Evolutionary conservation across 768 basidiomycete species (phyloP).

Genomic region (Cantharellus cinnabarinus): DNA sequence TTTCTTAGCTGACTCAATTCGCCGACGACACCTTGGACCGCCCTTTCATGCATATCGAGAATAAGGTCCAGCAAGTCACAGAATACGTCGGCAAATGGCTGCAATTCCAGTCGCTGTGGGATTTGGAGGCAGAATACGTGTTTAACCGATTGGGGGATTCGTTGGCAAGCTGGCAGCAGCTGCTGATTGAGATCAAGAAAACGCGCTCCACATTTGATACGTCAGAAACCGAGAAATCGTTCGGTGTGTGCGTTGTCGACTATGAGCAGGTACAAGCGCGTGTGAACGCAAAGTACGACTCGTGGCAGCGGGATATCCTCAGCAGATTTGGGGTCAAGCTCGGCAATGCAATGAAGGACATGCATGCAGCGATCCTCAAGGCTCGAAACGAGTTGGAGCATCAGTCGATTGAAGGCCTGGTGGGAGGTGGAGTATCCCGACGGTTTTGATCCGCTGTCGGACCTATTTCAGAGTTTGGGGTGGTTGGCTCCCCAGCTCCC

Average conservation of each 20-base stretch:
- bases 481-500: too few species aligned
- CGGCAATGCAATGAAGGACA: conserved; percentile 91
- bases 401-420: conserved; percentile 84
- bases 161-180: conserved; percentile 83
- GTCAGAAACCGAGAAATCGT: conserved; percentile 75
- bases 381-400: conserved; percentile 90
- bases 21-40: conserved; percentile 51
- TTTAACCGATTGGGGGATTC: conserved; percentile 91
- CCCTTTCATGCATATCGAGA: conserved; percentile 73
- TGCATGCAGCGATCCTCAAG: conserved; percentile 82
- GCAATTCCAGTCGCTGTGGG: conserved; percentile 98
- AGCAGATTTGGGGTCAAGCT: conserved; percentile 83
- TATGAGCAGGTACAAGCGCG: conserved; percentile 96
- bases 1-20: conserved; percentile 47
- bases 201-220: conserved; percentile 93
- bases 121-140: conserved; percentile 90
- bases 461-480: neutral
- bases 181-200: conserved; percentile 92
- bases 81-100: conserved; percentile 96
- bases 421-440: conserved; percentile 24
- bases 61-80: conserved; percentile 66
- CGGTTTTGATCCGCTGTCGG: neutral
- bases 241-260: conserved; percentile 86
- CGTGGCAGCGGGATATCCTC: conserved; percentile 92
- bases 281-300: conserved; percentile 96